Evolutionary conservation across 257 asterid genomes (phyloP).

Genomic region (Gentiana dahurica): DNA sequence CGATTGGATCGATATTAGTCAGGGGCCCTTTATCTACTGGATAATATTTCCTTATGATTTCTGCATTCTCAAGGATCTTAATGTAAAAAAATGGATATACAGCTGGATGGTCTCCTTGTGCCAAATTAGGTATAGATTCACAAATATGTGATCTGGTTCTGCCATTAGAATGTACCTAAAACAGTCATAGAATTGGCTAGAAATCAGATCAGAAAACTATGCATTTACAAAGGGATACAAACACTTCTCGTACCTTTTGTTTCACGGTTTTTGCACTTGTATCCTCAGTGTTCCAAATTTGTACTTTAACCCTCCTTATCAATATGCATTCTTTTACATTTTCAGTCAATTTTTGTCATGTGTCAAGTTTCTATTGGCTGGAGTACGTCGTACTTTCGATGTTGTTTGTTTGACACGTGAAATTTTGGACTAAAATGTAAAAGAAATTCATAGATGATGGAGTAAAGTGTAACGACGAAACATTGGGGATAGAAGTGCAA

Average conservation of each 20-base stretch:
- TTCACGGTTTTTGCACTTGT: too few relatives aligned
- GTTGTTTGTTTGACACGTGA: too few relatives aligned
- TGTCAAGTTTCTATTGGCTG: too few relatives aligned
- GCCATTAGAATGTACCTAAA: slow-evolving; percentile 98
- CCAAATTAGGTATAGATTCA: slow-evolving; percentile 86
- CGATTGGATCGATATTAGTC: slow-evolving; percentile 83
- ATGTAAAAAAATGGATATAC: slow-evolving; percentile 94
- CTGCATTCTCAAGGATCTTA: slow-evolving; percentile 57
- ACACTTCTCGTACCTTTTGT: too few relatives aligned
- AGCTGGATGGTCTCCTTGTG: slow-evolving; percentile 73
- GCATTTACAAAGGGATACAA: too few relatives aligned
- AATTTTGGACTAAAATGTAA: too few relatives aligned
- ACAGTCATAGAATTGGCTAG: slow-evolving; percentile 23
- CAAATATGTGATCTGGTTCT: slow-evolving; percentile 92
- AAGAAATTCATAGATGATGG: too few relatives aligned
- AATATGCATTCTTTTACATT: background rate
- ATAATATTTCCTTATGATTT: slow-evolving; percentile 67
- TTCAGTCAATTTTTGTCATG: slow-evolving; percentile 18
- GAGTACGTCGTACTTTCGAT: too few relatives aligned
- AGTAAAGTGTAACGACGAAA: background rate
- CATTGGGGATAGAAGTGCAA: slow-evolving; percentile 26
- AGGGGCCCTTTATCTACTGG: slow-evolving; percentile 87
- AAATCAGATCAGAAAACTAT: slow-evolving; percentile 21
- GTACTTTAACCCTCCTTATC: too few relatives aligned
- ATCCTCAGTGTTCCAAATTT: too few relatives aligned